Evolutionary conservation across 2,329 filamentous ascomycete genomes (phyloP).

Genomic region (Aspergillus nomiae): DNA sequence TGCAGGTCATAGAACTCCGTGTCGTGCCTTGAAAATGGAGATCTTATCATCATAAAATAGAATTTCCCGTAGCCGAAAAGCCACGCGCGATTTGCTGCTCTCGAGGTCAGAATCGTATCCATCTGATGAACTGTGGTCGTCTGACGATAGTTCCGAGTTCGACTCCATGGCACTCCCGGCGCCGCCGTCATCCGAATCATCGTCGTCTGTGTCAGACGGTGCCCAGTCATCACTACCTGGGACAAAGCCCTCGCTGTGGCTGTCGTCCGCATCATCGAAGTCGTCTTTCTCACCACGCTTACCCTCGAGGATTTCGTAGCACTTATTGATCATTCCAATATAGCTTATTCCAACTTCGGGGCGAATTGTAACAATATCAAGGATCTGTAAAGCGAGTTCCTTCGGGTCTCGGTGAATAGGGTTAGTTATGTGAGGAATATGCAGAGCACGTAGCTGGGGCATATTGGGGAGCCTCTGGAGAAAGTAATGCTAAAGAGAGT

Average conservation of each 20-base stretch:
- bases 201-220: conserved; percentile 46
- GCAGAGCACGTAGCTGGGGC: conserved; percentile 69
- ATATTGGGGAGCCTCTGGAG: conserved; percentile 73
- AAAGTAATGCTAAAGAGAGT: conserved; percentile 67
- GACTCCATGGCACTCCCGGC: conserved; percentile 27
- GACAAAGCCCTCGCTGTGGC: conserved; percentile 52
- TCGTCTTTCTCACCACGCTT: conserved; percentile 40
- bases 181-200: conserved; percentile 47
- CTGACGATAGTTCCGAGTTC: conserved; percentile 25
- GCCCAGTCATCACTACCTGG: conserved; percentile 46
- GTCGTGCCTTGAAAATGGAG: conserved; percentile 75
- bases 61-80: conserved; percentile 72
- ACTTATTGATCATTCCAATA: conserved; percentile 73
- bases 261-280: conserved; percentile 43
- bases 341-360: conserved; percentile 78
- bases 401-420: conserved; percentile 64
- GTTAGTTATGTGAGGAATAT: conserved; percentile 69
- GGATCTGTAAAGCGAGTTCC: conserved; percentile 74
- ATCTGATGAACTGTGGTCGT: conserved; percentile 32
- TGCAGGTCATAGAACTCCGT: conserved; percentile 52
- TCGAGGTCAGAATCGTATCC: conserved; percentile 50
- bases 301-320: conserved; percentile 76
- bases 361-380: conserved; percentile 75
- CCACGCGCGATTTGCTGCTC: conserved; percentile 37
- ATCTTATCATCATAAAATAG: conserved; percentile 84